phyloP scores from a whole-genome alignment of 2,329 filamentous ascomycete genomes.

The Hymenoscyphus occultus region DNA sequence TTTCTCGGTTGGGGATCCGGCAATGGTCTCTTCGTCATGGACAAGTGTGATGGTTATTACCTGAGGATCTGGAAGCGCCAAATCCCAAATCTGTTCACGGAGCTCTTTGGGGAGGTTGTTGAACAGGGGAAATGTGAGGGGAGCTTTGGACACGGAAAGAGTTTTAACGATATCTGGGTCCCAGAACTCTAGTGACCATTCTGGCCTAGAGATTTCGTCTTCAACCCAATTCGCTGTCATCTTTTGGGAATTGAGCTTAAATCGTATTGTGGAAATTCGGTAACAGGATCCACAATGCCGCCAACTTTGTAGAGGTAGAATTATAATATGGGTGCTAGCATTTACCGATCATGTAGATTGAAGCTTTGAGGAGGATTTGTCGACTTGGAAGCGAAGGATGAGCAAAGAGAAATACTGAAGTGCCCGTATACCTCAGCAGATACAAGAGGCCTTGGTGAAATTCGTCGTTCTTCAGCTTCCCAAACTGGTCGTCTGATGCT shows the following conservation, averaged over 20 bases:
- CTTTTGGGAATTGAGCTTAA: background rate
- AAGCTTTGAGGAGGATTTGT: no score
- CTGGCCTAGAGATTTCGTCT: background rate
- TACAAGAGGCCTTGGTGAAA: no score
- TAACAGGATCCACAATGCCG: background rate
- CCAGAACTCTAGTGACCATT: background rate
- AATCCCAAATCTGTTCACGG: slow-evolving; percentile 1
- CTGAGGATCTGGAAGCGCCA: background rate
- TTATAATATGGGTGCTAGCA: no score
- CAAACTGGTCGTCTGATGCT: no score
- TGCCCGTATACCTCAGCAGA: no score
- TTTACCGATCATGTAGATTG: no score
- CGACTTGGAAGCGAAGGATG: no score
- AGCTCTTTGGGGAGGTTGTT: slow-evolving; percentile 5
- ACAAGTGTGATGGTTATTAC: slow-evolving; percentile 6
- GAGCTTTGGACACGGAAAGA: background rate
- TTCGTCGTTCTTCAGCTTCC: no score
- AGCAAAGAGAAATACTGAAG: no score
- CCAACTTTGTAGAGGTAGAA: no score
- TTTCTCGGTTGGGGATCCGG: background rate
- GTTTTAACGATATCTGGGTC: background rate
- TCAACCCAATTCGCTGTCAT: background rate
- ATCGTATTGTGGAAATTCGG: background rate
- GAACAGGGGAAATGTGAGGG: background rate
- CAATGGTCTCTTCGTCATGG: slow-evolving; percentile 4